Percentiles rank a stretch among this genome's conserved stretches.
Conservation (phyloP, 208 protist species). For the Wallacemonas collosoma region DNA sequence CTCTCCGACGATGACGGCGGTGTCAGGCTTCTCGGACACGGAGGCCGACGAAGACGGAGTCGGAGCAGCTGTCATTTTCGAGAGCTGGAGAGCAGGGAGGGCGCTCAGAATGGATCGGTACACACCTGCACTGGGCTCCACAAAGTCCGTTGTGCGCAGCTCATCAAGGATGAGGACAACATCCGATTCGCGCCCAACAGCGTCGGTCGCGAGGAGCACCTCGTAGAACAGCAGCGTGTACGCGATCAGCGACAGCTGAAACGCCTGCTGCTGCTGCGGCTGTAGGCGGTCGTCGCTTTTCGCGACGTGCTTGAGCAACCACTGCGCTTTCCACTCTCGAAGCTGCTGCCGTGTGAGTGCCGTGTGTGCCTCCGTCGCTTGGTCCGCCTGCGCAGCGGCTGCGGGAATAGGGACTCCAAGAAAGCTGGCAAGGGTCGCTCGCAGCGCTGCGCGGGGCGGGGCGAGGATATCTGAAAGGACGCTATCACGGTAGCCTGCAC, state of each 20-base stretch:
- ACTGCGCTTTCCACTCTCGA: constrained; percentile 27
- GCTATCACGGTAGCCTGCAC: constrained; percentile 39
- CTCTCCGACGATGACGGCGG: constrained; percentile 28
- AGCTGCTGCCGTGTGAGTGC: constrained; percentile 24
- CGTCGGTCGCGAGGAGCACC: constrained; percentile 41
- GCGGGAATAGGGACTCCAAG: not conserved
- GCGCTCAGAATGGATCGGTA: constrained; percentile 51
- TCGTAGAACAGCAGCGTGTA: constrained; percentile 54
- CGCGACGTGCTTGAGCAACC: constrained; percentile 18
- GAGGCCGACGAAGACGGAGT: not conserved
- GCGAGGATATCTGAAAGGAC: constrained; percentile 25
- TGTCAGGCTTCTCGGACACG: not conserved
- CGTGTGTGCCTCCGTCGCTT: not conserved
- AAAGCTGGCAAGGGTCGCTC: not conserved
- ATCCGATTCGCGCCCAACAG: constrained; percentile 34
- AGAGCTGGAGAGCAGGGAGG: constrained; percentile 16
- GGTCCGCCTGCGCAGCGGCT: not conserved
- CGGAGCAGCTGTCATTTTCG: constrained; percentile 4
- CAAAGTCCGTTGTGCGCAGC: constrained; percentile 46
- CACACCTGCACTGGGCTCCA: constrained; percentile 49
- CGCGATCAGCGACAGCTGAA: not conserved
- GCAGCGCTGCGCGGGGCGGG: constrained; percentile 22
- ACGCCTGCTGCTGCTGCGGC: not conserved
- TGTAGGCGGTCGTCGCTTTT: not conserved
- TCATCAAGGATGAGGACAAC: constrained; percentile 50